Base-by-base conservation (phyloP, 2,329 filamentous ascomycete genomes). In the Penicillium sp. region DNA sequence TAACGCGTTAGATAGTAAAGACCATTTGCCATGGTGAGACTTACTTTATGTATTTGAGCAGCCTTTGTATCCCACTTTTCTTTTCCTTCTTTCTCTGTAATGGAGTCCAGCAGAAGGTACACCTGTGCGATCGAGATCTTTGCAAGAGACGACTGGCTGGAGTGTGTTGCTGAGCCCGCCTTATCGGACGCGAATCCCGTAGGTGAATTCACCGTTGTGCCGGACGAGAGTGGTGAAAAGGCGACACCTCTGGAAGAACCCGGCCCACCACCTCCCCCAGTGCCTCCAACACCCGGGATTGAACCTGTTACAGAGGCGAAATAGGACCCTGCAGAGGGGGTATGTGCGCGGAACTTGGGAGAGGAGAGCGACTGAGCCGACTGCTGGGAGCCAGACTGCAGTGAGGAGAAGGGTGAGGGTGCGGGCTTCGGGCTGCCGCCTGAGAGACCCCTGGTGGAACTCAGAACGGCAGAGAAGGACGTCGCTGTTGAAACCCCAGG, bases 121-220 rank as follows among this genome's bases (percentile, higher is more conserved):
- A 97, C 84, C 77, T 98, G 93, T 58, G 93, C 90, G 65, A 95
- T 86, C 63, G 93, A 90, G 71, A 98, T 93, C 75, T 95, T 96
- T 54, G 87, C 87, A 63, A 97, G 79, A 66, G 85, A 86, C 42
- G 76, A 79, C 61, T 78, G 73, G 55, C 76, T 75, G 31, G 74
- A 74, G 61, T 70, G 68, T 50, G 75, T 70, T 40, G 65, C 61
- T 10, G 70, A 71, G 35, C 66, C 59, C 64, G 72, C 63, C 71
- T 80, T 71, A 62, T 73, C 62, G 67, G 73, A 70, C 47, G 77
- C 74, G 61, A 75, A 78, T 32, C 78, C 79, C 52, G 79, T 75
- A 18, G 74, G 73, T 44, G 73, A 76, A 56, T 81, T 70, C 69
- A 73, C 72, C 62, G 74, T 80, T 68, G 74, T 81, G 60, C 77